phyloP scores from a whole-genome alignment of 257 asterid genomes.

The Primulina tabacum region DNA sequence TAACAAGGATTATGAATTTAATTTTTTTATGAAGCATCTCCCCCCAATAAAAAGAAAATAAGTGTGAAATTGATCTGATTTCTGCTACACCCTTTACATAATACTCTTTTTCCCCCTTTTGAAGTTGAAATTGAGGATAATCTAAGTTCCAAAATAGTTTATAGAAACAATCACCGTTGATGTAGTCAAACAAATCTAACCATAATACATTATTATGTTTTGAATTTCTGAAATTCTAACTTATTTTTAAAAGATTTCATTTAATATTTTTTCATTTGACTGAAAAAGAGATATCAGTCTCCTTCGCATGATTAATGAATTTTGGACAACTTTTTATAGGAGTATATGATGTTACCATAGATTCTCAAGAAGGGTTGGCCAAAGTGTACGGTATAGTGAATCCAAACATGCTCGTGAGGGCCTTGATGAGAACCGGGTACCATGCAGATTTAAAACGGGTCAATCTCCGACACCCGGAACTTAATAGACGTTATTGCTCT shows the following conservation, averaged over 20 bases:
- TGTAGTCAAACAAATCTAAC: no score
- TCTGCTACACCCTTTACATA: no score
- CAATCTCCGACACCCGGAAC: conserved; percentile 41
- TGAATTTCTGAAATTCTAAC: no score
- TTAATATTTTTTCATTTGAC: not conserved
- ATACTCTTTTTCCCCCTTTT: no score
- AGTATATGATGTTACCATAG: conserved; percentile 38
- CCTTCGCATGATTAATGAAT: no score
- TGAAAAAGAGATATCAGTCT: not conserved
- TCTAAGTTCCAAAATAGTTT: no score
- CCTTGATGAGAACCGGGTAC: conserved; percentile 42
- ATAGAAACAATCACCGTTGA: no score
- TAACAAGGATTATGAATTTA: no score
- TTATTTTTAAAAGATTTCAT: no score
- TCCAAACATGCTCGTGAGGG: conserved; percentile 43
- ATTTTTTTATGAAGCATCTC: not conserved
- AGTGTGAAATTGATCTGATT: no score
- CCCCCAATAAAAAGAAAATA: not conserved
- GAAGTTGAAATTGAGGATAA: no score
- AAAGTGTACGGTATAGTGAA: conserved; percentile 42
- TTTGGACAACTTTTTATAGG: conserved; percentile 29
- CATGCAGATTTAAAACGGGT: conserved; percentile 48
- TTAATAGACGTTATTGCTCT: conserved; percentile 7
- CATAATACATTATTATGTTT: no score
- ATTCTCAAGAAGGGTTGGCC: conserved; percentile 35